Evolutionary conservation across 1,139 yeast genomes (phyloP), one percentile per base, ranked within the genome.

Genomic region (Pichia sp.): DNA sequence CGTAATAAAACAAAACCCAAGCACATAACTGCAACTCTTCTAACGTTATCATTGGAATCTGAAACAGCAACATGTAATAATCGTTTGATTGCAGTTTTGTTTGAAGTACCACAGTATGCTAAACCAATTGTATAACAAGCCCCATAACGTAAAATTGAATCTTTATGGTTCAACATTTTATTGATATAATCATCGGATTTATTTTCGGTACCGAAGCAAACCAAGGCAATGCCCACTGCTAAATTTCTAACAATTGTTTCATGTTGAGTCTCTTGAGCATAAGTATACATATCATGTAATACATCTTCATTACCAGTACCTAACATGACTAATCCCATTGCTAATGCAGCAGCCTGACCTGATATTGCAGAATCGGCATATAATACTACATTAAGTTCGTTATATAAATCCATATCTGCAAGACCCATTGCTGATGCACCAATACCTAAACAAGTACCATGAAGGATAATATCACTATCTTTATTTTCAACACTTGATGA

Each of bases 401-500:
- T 96, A 62, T 86, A 89, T 45, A 89, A 76, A 45, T 78, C 76
- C 53, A 74, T 81, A 62, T 83, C 81, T 46, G 84, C 83, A 36
- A 94, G 78, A 1, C 94, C 96, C 97, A 92, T 89, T 36, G 95
- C 97, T 26, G 98, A 96, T 44, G 90, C 90, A 72, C 97, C 98
- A 43, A 85, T 76, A 62, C 98, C 99, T 46, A 92, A 78, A 56
- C 95, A 85, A 5, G 97, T 97, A 65, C 99, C 99, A 65, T 92
- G 98, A 53, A 89, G 75, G 60, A 90, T 78, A 42, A 89, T 90
- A 63, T 92, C 97, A 37, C 83, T 77, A 58, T 87, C 95, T 52
- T 79, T 82, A 44, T 67, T 67, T 45, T 66, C 67, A 7, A 66
- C 58, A 27, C 62, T 54, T 48, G 58, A 57, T 40, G 61, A 56